Evolutionary conservation across 2,329 filamentous ascomycete genomes (phyloP), one percentile per base, ranked within the genome.

Genomic region (Fusarium nurragi): DNA sequence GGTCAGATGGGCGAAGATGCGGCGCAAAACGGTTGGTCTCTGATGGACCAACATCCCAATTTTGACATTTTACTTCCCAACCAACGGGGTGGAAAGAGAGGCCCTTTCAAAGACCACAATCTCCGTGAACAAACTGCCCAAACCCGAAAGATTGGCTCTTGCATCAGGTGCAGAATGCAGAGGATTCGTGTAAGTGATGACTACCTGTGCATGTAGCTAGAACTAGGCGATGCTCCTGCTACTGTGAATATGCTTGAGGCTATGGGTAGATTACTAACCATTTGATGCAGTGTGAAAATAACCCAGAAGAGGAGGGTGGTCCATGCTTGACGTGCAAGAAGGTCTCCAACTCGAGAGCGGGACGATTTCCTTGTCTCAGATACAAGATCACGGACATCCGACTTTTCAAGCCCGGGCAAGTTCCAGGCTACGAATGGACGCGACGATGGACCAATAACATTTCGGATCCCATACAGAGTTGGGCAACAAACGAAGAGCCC

Each of bases 161-260:
- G 86, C 67, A 83, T 88, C 56, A 79, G 86, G 40, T 88, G 86
- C 63, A 80, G 84, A 46, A 87, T 88, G 84, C 86, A 88, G 65
- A 80, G 85, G 39, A 87, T 88, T 67, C 81, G 86, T 45, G 86
- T 88, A 74, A 80, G 84, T 77, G 32, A 16, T 3, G 6, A 25
- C 11, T 26, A 26, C n/a, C 9, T 12, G 14, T 28, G 21, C 18
- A 19, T 23, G 18, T n/a, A 43, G 26, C 30, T 34, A 23, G 21
- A 13, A 40, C 12, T 25, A 25, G 22, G 14, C 12, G 4, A 41
- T 19, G 21, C 8, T 14, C 49, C 37, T 22, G 34, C 9, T 18
- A 21, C 37, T 43, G 21, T 45, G 25, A 18, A 22, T 11, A 22
- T 16, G 16, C 14, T n/a, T 37, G 32, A 30, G 22, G 18, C 13